Evolutionary conservation across 352 stramenopile species (phyloP).

Genomic region (Globisporangium sylvaticum): DNA sequence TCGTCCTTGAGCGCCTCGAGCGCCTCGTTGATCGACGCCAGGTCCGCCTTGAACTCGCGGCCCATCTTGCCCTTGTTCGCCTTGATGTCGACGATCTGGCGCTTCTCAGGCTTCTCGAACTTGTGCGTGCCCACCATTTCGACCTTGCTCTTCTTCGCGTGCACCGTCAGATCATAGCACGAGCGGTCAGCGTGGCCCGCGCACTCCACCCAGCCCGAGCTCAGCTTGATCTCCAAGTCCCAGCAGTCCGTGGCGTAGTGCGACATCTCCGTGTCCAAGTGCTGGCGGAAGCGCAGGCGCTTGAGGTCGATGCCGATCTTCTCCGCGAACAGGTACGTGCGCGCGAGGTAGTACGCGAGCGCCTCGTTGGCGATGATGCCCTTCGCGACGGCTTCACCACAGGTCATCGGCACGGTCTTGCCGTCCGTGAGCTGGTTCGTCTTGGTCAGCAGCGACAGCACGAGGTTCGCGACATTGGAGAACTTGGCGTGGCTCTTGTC

Average conservation of each 20-base stretch:
- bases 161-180: constrained; percentile 96
- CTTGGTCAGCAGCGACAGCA: constrained; percentile 90
- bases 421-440: constrained; percentile 96
- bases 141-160: constrained; percentile 86
- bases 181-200: constrained; percentile 98
- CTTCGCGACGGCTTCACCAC: constrained; percentile 87
- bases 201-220: constrained; percentile 98
- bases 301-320: constrained; percentile 92
- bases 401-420: constrained; percentile 93
- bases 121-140: constrained; percentile 88
- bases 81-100: constrained; percentile 93
- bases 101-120: constrained; percentile 91
- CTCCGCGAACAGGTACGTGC: constrained; percentile 96
- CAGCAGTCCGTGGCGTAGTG: constrained; percentile 99
- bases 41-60: constrained; percentile 95
- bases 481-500: constrained; percentile 99
- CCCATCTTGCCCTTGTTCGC: constrained; percentile 96
- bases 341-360: constrained; percentile 98
- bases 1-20: constrained; percentile 87
- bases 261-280: constrained; percentile 99
- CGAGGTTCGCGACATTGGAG: constrained; percentile 74
- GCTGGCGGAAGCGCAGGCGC: constrained; percentile 97
- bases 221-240: constrained; percentile 98
- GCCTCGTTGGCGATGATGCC: constrained; percentile 98
- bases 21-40: constrained; percentile 64